Conservation (phyloP, 2,329 filamentous ascomycete genomes). For the Neonectria neomacrospora region DNA sequence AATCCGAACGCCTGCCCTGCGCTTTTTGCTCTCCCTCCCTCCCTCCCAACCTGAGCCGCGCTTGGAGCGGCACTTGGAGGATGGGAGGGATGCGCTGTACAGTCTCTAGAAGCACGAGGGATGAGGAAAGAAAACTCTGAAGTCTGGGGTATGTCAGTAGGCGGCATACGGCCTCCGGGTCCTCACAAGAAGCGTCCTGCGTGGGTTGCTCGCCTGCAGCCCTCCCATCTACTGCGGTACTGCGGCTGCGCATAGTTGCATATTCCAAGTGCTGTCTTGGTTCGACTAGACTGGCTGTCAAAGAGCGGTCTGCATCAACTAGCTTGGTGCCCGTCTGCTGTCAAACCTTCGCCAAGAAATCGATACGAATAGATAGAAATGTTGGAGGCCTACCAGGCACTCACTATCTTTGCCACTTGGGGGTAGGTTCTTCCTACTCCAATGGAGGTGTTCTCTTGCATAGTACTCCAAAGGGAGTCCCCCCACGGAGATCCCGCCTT, state of each 20-base stretch:
- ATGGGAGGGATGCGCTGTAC: neutral
- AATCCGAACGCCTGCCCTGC: conserved; percentile 25
- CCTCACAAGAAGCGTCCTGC: conserved; percentile 26
- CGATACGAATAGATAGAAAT: neutral
- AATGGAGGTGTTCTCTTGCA: neutral
- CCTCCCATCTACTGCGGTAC: conserved; percentile 14
- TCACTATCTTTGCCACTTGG: neutral
- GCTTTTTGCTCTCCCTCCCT: neutral
- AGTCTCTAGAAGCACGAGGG: neutral
- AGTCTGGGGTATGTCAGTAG: conserved; percentile 26
- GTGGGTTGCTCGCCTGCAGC: conserved; percentile 16
- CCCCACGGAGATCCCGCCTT: neutral
- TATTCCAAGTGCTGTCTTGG: conserved; percentile 25
- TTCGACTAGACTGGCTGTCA: conserved; percentile 34
- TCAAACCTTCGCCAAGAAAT: conserved; percentile 21
- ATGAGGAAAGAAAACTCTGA: conserved; percentile 11
- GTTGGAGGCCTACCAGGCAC: neutral
- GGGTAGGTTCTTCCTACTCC: neutral
- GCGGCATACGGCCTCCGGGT: conserved; percentile 26
- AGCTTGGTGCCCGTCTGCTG: conserved; percentile 30
- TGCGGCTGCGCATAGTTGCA: conserved; percentile 37
- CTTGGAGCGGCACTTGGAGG: conserved; percentile 34
- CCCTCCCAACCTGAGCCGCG: conserved; percentile 22
- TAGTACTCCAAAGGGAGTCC: neutral
- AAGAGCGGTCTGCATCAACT: conserved; percentile 44